Evolutionary conservation across 495 filamentous ascomycete genomes (phyloP), one percentile per base, ranked within the genome.

Genomic region (Baudoinia panamericana): DNA sequence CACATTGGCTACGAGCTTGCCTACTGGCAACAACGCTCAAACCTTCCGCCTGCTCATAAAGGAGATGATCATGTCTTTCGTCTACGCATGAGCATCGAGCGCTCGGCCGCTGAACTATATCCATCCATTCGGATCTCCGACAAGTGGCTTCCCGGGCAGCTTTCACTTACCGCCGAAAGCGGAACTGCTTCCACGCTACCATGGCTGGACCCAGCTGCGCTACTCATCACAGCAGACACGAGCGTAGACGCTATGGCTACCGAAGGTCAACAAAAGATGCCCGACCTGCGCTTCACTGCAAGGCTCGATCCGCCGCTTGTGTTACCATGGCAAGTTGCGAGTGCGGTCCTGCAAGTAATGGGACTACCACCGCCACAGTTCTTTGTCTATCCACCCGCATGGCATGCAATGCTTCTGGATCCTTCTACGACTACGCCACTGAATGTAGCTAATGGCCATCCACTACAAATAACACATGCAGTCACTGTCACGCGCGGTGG

Each of bases 261-360:
- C 16, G 65, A 70, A 61, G 55, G 54, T 48, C 32, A 69, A 1
- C 66, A 61, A 16, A 74, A 73, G 34, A 63, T 78, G 9, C 80
- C 84, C 0, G 74, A 87, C 23, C 76, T 85, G 29, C 75, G 78
- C 15, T 96, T 97, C 57, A 69, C 81, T 28, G 86, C 82, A 2
- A 80, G 70, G 21, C 73, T 96, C 23, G 80, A 94, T 36, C 90
- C 90, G 4, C 82, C 86, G 0, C 57, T 97, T 10, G 69, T 82
- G 7, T 61, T 95, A 31, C 79, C 88, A 0, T 68, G 77, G 23
- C 56, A 67, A 23, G 64, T 79, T 7, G 83, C 80, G 22, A 56
- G 73, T 2, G 68, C 80, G 5, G 73, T 96, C 24, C 75, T 78
- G 31, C 64, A 72, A 37, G 65, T 74, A 16, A 65, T 82, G n/a